phyloP scores from a whole-genome alignment of 371 early-diverging fungal species.

The Haplosporangium sp. region DNA sequence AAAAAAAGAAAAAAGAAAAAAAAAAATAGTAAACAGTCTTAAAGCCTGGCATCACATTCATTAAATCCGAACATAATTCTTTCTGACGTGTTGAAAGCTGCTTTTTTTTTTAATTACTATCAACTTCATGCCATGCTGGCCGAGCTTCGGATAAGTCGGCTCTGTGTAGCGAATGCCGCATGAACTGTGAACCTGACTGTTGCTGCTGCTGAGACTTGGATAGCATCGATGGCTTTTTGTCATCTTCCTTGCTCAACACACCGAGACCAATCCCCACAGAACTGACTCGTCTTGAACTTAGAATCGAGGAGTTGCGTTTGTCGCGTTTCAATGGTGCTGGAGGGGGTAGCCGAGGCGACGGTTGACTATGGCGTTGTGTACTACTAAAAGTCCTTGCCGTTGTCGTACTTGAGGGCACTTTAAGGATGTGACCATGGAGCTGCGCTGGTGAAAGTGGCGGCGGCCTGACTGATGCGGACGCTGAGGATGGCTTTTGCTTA shows the following conservation, averaged over 20 bases:
- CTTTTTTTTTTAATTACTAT: neutral
- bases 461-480: conserved; percentile 4
- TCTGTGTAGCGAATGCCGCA: too few species aligned
- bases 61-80: neutral
- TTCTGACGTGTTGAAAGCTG: neutral
- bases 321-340: conserved; percentile 47
- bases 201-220: neutral
- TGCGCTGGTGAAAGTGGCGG: conserved; percentile 10
- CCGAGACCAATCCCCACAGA: conserved; percentile 50
- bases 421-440: conserved; percentile 10
- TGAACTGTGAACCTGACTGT: neutral
- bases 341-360: conserved; percentile 28
- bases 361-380: conserved; percentile 34
- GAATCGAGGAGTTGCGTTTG: conserved; percentile 52
- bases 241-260: conserved; percentile 44
- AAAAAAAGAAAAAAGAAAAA: conserved; percentile 8
- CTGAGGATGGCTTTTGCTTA: conserved; percentile 11
- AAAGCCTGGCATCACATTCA: neutral
- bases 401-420: conserved; percentile 9
- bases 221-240: too few species aligned
- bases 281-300: conserved; percentile 50
- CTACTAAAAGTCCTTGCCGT: conserved; percentile 47
- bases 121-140: too few species aligned
- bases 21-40: conserved; percentile 6
- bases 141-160: too few species aligned